These are phyloP conservation scores for Echites panduratus DNA, from an alignment of 257 asterid species.

Conservation along the genomic window DNA sequence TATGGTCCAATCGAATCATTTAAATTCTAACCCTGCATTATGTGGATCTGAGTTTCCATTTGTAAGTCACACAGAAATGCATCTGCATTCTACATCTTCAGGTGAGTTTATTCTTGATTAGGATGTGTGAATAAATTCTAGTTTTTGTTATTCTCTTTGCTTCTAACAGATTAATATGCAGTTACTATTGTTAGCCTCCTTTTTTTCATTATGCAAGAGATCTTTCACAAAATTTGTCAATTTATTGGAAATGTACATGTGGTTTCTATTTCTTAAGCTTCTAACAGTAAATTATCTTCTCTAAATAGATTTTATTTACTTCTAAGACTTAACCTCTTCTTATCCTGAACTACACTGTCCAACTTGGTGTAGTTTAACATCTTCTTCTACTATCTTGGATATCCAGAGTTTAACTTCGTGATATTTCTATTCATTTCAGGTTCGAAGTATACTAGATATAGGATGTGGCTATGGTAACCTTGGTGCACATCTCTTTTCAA, in stretches of 20 bases:
- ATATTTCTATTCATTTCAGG: conserved; percentile 38
- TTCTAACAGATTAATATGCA: background rate
- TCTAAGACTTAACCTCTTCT: background rate
- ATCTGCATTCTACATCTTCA: background rate
- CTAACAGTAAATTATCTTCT: background rate
- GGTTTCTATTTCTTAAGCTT: background rate
- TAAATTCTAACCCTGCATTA: background rate
- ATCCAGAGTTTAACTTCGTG: background rate
- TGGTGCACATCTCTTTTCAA: conserved; percentile 84
- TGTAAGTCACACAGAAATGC: background rate
- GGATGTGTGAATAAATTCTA: background rate
- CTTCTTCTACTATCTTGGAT: background rate
- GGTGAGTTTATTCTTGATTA: background rate
- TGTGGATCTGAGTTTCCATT: background rate
- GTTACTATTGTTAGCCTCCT: background rate
- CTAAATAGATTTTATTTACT: background rate
- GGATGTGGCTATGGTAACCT: conserved; percentile 99
- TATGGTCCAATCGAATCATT: background rate
- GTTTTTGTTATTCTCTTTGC: background rate
- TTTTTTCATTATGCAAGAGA: background rate
- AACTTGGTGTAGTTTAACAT: background rate
- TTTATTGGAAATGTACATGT: background rate
- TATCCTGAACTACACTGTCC: background rate
- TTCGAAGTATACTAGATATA: conserved; percentile 79
- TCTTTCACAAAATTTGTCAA: background rate